Conservation (phyloP, 108 stramenopile species). For the Mediolabrus comicus region DNA sequence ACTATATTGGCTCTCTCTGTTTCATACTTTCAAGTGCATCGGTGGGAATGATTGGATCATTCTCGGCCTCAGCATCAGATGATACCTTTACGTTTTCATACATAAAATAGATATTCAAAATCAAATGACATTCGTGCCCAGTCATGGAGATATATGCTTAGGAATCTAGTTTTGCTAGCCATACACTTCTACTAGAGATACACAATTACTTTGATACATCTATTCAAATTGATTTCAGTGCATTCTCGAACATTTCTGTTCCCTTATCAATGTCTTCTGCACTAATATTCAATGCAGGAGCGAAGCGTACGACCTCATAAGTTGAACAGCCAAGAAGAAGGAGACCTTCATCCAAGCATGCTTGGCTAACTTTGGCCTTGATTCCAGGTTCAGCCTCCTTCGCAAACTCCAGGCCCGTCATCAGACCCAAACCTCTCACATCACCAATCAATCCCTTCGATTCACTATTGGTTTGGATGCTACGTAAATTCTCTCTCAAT, state of each 20-base stretch:
- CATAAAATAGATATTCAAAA: too few relatives aligned
- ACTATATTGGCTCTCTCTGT: too few relatives aligned
- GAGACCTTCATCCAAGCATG: constrained; percentile 66
- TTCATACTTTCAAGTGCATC: too few relatives aligned
- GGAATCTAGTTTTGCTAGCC: too few relatives aligned
- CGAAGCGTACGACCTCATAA: constrained; percentile 86
- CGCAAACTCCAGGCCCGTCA: constrained; percentile 68
- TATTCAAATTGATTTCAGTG: constrained; percentile 34
- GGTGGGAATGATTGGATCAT: too few relatives aligned
- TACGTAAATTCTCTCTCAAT: constrained; percentile 39
- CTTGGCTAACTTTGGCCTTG: constrained; percentile 20
- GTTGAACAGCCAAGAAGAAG: constrained; percentile 88
- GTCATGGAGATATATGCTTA: too few relatives aligned
- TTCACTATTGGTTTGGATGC: constrained; percentile 13
- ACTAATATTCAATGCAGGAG: constrained; percentile 85
- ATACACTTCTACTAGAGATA: too few relatives aligned
- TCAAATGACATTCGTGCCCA: too few relatives aligned
- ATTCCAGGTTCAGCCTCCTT: constrained; percentile 37
- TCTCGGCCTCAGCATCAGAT: too few relatives aligned
- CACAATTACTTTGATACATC: too few relatives aligned
- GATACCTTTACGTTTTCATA: too few relatives aligned
- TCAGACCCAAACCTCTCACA: constrained; percentile 64
- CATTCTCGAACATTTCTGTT: constrained; percentile 68
- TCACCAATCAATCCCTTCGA: constrained; percentile 51
- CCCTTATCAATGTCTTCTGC: constrained; percentile 76